Conservation (phyloP, 2,329 filamentous ascomycete species). For the Aureobasidium sp. region DNA sequence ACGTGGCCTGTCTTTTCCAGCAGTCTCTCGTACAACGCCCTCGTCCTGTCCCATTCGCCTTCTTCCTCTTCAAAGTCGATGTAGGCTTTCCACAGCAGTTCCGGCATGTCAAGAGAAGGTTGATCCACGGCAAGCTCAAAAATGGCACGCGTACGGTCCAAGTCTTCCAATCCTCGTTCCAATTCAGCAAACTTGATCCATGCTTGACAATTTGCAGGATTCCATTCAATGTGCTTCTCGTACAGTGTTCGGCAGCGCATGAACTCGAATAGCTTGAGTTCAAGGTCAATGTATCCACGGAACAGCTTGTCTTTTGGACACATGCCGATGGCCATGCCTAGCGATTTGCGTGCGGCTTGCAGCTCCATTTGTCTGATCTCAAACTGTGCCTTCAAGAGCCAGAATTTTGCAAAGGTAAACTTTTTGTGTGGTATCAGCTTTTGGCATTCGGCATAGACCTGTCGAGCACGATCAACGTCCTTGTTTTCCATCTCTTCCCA, state of each 20-base stretch:
- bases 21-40: conserved; percentile 79
- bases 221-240: conserved; percentile 90
- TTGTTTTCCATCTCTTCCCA: conserved; percentile 87
- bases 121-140: conserved; percentile 86
- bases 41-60: conserved; percentile 77
- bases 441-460: conserved; percentile 86
- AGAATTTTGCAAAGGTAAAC: conserved; percentile 96
- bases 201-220: conserved; percentile 79
- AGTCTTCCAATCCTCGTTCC: conserved; percentile 82
- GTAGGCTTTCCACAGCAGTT: conserved; percentile 94
- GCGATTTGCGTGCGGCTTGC: conserved; percentile 71
- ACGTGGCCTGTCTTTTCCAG: conserved; percentile 95
- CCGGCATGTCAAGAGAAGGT: conserved; percentile 86
- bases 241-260: conserved; percentile 83
- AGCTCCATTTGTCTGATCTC: conserved; percentile 83
- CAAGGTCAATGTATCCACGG: conserved; percentile 85
- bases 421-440: conserved; percentile 88
- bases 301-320: conserved; percentile 96
- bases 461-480: conserved; percentile 69
- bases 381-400: conserved; percentile 89
- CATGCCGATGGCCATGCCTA: conserved; percentile 86
- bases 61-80: conserved; percentile 98
- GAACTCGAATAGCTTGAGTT: conserved; percentile 92
- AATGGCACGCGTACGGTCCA: conserved; percentile 80
- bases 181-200: conserved; percentile 97